Conservation (phyloP, 768 basidiomycete species). For the Trametes sanguinea region DNA sequence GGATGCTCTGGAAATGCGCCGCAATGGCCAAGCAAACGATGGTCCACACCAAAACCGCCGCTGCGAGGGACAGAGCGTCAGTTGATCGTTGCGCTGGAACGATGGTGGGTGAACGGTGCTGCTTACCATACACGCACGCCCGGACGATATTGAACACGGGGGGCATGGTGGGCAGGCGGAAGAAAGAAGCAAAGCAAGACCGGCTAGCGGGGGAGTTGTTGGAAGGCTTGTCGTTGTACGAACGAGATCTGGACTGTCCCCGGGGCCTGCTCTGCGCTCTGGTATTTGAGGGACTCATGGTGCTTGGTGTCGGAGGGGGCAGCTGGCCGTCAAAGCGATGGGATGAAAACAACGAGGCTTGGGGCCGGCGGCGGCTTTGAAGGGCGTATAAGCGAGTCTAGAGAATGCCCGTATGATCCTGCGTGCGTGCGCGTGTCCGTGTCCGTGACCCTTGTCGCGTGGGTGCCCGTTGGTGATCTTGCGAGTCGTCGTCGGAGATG, state of each 20-base stretch:
- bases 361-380: conserved; percentile 16
- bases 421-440: conserved; percentile 6
- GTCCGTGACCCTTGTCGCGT: conserved; percentile 5
- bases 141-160: conserved; percentile 72
- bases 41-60: conserved; percentile 69
- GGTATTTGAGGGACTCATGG: conserved; percentile 34
- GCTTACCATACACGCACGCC: conserved; percentile 65
- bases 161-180: conserved; percentile 52
- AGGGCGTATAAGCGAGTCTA: conserved; percentile 2
- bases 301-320: not conserved
- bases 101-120: not conserved
- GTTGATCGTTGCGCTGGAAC: not conserved
- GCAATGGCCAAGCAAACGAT: conserved; percentile 80
- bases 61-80: conserved; percentile 38
- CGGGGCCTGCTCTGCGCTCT: conserved; percentile 20
- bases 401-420: not conserved
- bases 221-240: conserved; percentile 19
- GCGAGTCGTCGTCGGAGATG: not conserved
- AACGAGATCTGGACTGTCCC: conserved; percentile 28
- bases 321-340: conserved; percentile 4
- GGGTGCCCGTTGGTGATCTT: conserved; percentile 1
- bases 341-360: conserved; percentile 20
- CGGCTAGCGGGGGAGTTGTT: conserved; percentile 28
- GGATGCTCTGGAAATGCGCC: conserved; percentile 70
- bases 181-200: conserved; percentile 25